A percentile compares a stretch with the other conserved stretches of the same genome.
Evolutionary conservation across 1,284 basidiomycete genomes (phyloP).

Genomic region (Hemileia vastatrix): DNA sequence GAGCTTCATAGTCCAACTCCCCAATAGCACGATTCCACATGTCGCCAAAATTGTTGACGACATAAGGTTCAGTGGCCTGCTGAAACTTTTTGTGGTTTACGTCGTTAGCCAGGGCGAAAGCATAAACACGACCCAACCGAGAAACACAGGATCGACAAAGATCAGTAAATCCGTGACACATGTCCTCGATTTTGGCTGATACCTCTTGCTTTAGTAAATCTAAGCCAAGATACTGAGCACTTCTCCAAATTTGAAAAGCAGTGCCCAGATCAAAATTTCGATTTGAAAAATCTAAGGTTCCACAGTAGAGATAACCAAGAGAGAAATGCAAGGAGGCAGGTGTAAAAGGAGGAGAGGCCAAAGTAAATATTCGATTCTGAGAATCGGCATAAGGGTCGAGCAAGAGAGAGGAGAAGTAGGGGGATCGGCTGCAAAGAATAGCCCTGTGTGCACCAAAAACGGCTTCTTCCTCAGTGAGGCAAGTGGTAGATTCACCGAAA

Average conservation of each 20-base stretch:
- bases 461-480: slow-evolving; percentile 44
- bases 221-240: slow-evolving; percentile 70
- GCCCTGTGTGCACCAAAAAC: slow-evolving; percentile 87
- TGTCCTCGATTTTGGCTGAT: slow-evolving; percentile 54
- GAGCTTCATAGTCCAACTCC: slow-evolving; percentile 55
- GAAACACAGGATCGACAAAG: slow-evolving; percentile 14
- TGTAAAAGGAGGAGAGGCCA: slow-evolving; percentile 88
- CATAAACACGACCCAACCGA: slow-evolving; percentile 58
- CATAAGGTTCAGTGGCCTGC: slow-evolving; percentile 59
- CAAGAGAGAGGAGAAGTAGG: slow-evolving; percentile 72
- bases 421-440: slow-evolving; percentile 75
- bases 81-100: slow-evolving; percentile 63
- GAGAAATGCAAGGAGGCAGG: slow-evolving; percentile 89
- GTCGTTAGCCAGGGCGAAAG: slow-evolving; percentile 64
- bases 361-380: slow-evolving; percentile 52
- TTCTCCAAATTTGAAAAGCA: slow-evolving; percentile 76
- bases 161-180: slow-evolving; percentile 22
- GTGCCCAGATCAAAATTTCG: slow-evolving; percentile 84
- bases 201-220: slow-evolving; percentile 66
- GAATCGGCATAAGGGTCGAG: slow-evolving; percentile 47
- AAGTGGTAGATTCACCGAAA: not conserved
- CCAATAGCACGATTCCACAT: slow-evolving; percentile 77
- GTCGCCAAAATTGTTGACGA: slow-evolving; percentile 70
- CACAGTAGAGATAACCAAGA: slow-evolving; percentile 85
- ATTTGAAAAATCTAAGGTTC: slow-evolving; percentile 84